A percentile compares a stretch with the other conserved stretches of the same genome.
Conservation (phyloP, 1,139 yeast genomes). For the Geotrichum bryndzae region DNA sequence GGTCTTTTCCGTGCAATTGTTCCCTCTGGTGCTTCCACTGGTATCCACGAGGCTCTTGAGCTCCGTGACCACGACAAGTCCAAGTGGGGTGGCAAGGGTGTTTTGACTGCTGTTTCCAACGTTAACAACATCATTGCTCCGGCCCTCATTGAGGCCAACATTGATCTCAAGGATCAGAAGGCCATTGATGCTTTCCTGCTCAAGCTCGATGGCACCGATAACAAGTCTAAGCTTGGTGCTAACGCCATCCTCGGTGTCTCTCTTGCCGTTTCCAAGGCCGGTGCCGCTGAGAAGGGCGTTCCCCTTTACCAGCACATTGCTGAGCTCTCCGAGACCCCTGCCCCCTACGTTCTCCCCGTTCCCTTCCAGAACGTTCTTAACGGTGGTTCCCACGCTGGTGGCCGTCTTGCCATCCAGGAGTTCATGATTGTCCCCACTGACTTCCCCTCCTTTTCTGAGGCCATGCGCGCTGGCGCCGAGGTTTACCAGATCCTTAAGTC, state of each 20-base stretch:
- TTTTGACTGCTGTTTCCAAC: constrained; percentile 82
- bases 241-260: constrained; percentile 95
- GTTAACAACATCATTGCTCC: constrained; percentile 88
- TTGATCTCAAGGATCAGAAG: constrained; percentile 73
- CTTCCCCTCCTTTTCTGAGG: constrained; percentile 84
- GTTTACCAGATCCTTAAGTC: constrained; percentile 93
- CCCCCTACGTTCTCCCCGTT: constrained; percentile 83
- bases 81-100: constrained; percentile 96
- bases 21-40: constrained; percentile 97
- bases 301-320: constrained; percentile 85
- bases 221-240: constrained; percentile 93
- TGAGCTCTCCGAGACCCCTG: constrained; percentile 57
- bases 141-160: constrained; percentile 65
- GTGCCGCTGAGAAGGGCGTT: constrained; percentile 82
- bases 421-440: constrained; percentile 95
- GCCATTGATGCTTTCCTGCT: constrained; percentile 73
- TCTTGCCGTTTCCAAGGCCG: constrained; percentile 88
- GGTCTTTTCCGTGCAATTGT: constrained; percentile 90
- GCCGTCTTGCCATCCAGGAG: constrained; percentile 96
- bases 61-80: constrained; percentile 91
- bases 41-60: constrained; percentile 91
- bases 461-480: constrained; percentile 91
- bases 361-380: constrained; percentile 96
- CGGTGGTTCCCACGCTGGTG: constrained; percentile 99
- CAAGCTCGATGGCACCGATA: constrained; percentile 83